A percentile compares a stretch with the other conserved stretches of the same genome.
Evolutionary conservation across 1,284 basidiomycete genomes (phyloP).

Genomic region (Sphaerobolus stellatus): DNA sequence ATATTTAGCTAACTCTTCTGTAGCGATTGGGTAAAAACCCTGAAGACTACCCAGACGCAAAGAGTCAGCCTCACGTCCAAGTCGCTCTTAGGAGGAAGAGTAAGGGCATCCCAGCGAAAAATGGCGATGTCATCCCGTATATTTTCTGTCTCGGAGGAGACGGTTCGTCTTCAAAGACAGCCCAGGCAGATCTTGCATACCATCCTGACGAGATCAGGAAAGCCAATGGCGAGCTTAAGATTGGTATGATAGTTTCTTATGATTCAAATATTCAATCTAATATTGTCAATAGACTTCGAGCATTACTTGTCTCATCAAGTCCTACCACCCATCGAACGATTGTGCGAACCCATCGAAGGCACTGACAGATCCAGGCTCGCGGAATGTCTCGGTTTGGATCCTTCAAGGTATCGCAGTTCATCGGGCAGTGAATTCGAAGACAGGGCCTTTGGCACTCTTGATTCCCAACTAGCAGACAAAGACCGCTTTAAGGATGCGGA

Average conservation of each 20-base stretch:
- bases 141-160: conserved; percentile 86
- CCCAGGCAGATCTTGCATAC: conserved; percentile 88
- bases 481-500: conserved; percentile 81
- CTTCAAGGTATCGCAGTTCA: conserved; percentile 65
- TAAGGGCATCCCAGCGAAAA: conserved; percentile 75
- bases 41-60: conserved; percentile 94
- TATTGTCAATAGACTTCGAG: conserved; percentile 69
- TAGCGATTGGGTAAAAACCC: conserved; percentile 93
- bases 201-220: conserved; percentile 92
- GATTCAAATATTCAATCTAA: not conserved
- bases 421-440: conserved; percentile 53
- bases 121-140: conserved; percentile 95
- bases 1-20: conserved; percentile 5
- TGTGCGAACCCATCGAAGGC: conserved; percentile 96
- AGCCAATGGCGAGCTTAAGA: conserved; percentile 62
- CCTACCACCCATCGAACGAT: conserved; percentile 89
- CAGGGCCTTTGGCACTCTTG: conserved; percentile 76
- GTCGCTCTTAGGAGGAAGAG: conserved; percentile 92
- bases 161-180: conserved; percentile 70
- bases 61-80: conserved; percentile 94
- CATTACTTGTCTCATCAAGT: conserved; percentile 92
- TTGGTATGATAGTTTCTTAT: conserved; percentile 58
- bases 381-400: conserved; percentile 95
- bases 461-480: conserved; percentile 87
- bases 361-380: conserved; percentile 90